phyloP scores from a whole-genome alignment of 495 filamentous ascomycete species.

The Penicillium pulvis region DNA sequence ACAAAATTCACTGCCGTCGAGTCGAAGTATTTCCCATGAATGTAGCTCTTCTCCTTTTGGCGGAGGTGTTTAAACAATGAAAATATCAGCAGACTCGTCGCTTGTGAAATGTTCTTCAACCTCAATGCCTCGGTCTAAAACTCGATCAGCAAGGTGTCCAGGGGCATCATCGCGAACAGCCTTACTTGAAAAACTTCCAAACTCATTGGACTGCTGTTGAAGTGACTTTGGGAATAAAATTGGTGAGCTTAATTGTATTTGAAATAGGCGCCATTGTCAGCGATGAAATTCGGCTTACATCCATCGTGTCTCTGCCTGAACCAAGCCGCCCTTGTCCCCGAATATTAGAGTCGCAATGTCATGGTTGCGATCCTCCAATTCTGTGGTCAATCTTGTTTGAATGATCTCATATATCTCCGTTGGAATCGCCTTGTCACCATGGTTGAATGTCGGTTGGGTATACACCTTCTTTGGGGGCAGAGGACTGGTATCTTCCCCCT shows the following conservation, averaged over 20 bases:
- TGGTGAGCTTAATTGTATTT: too few relatives aligned
- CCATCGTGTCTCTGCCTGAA: neutral
- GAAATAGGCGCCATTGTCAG: too few relatives aligned
- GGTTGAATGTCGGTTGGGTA: conserved; percentile 3
- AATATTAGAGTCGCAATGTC: conserved; percentile 10
- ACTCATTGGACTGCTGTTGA: too few relatives aligned
- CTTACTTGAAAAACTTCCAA: too few relatives aligned
- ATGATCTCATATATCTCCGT: conserved; percentile 7
- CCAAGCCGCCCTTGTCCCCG: neutral
- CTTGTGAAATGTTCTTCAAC: conserved; percentile 6
- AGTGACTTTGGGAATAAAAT: too few relatives aligned
- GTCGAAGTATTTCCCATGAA: conserved; percentile 12
- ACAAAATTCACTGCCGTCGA: conserved; percentile 10
- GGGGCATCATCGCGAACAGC: neutral
- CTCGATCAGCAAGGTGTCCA: conserved; percentile 3
- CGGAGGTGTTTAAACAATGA: conserved; percentile 6
- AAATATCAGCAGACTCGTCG: conserved; percentile 3
- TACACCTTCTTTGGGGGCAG: too few relatives aligned
- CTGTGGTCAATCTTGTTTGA: conserved; percentile 3
- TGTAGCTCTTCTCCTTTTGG: conserved; percentile 8
- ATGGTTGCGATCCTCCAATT: neutral
- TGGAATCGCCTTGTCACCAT: neutral
- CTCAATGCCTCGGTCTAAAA: conserved; percentile 8
- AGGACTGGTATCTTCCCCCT: too few relatives aligned
- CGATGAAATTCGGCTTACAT: too few relatives aligned